Conservation (phyloP, 495 filamentous ascomycete genomes). For the Hyaloscypha finlandica region DNA sequence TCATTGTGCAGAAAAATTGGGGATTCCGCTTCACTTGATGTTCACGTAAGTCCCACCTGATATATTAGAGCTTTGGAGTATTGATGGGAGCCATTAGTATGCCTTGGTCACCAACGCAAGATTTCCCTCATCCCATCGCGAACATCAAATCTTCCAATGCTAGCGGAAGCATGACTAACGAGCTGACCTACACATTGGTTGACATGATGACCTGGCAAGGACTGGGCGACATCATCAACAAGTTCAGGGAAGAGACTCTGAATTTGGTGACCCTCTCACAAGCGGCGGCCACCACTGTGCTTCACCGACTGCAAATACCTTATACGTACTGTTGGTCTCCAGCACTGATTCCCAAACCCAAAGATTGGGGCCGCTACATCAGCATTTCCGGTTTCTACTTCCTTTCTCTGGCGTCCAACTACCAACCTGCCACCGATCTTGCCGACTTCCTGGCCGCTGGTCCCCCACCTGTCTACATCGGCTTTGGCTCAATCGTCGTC, state of each 20-base stretch:
- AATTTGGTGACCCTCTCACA: conserved; percentile 59
- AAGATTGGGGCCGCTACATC: conserved; percentile 62
- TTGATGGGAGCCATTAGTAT: conserved; percentile 50
- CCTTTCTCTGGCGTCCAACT: conserved; percentile 45
- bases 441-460: conserved; percentile 55
- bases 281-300: conserved; percentile 49
- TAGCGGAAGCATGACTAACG: conserved; percentile 62
- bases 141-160: conserved; percentile 64
- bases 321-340: conserved; percentile 54
- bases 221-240: conserved; percentile 61
- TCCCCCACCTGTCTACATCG: conserved; percentile 61
- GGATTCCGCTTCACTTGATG: conserved; percentile 66
- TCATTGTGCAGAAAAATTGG: conserved; percentile 64
- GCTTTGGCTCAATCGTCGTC: conserved; percentile 67
- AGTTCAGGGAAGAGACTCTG: conserved; percentile 54
- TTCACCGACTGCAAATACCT: conserved; percentile 56
- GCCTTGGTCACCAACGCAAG: conserved; percentile 63
- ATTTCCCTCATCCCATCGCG: conserved; percentile 71
- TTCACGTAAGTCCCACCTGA: conserved; percentile 56
- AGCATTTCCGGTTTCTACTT: conserved; percentile 58
- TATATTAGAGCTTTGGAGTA: neutral
- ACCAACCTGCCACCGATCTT: conserved; percentile 54
- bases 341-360: conserved; percentile 29
- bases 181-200: conserved; percentile 68
- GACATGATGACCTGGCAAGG: conserved; percentile 67